These are phyloP conservation scores for Gossypium ekmanianum DNA, from an alignment of 345 rosid species.

Conservation along the genomic window DNA sequence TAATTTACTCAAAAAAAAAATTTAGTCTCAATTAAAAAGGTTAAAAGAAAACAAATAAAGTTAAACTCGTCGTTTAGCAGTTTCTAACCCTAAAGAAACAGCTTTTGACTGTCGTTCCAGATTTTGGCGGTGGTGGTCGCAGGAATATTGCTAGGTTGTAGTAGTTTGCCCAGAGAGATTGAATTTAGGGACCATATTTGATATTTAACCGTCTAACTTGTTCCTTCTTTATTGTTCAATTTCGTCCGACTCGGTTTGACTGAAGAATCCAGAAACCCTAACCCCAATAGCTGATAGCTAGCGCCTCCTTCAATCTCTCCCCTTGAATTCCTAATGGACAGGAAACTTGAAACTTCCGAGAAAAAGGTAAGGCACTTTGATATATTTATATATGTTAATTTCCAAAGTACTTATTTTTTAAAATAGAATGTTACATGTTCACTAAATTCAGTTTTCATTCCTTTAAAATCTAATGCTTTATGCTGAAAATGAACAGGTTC, in stretches of 20 bases:
- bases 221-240: not conserved
- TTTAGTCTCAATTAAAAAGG: no score
- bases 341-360: not conserved
- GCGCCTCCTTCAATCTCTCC: not conserved
- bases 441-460: not conserved
- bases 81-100: no score
- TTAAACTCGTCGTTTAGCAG: no score
- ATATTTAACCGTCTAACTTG: not conserved
- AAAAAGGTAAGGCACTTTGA: not conserved
- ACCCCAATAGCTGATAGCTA: not conserved
- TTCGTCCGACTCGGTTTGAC: not conserved
- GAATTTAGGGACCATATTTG: not conserved
- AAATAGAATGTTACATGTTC: not conserved
- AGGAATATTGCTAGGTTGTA: no score
- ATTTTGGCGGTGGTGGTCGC: no score
- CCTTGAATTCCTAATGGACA: not conserved
- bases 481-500: conserved; percentile 36
- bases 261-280: not conserved
- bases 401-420: not conserved
- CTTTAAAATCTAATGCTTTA: not conserved
- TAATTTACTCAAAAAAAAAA: no score
- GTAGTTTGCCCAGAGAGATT: no score
- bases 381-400: no score
- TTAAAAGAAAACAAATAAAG: no score
- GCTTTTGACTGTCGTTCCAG: no score